Evolutionary conservation across 371 early-diverging fungal species (phyloP).

Genomic region (Choanephora cucurbitarum): DNA sequence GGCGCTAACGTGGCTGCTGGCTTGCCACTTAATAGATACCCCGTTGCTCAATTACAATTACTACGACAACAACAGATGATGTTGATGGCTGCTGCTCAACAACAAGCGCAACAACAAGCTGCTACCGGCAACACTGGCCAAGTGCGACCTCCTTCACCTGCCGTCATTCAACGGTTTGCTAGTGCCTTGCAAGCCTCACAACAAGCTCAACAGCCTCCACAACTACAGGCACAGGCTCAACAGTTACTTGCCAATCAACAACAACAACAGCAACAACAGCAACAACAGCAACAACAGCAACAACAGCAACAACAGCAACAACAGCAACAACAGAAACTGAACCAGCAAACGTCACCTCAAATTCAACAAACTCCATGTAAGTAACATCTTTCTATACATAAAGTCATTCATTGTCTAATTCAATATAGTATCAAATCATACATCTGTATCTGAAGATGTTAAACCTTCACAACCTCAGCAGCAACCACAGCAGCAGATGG

Average conservation of each 20-base stretch:
- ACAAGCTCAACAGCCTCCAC: slow-evolving; percentile 6
- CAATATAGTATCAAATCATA: too few relatives aligned
- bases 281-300: slow-evolving; percentile 20
- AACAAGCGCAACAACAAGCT: slow-evolving; percentile 23
- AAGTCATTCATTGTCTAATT: too few relatives aligned
- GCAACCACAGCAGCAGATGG: slow-evolving; percentile 20
- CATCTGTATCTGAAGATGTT: too few relatives aligned
- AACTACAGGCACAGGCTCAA: slow-evolving; percentile 4
- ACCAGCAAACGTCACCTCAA: neutral
- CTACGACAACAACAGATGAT: slow-evolving; percentile 52
- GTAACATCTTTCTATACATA: too few relatives aligned
- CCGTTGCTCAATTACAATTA: slow-evolving; percentile 53
- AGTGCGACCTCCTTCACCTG: slow-evolving; percentile 25
- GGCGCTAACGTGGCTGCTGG: slow-evolving; percentile 23
- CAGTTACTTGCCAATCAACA: slow-evolving; percentile 11
- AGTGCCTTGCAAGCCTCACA: slow-evolving; percentile 17
- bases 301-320: too few relatives aligned
- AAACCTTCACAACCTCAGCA: slow-evolving; percentile 4
- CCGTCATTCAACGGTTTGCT: slow-evolving; percentile 32
- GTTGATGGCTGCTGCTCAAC: slow-evolving; percentile 37
- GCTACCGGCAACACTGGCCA: slow-evolving; percentile 24
- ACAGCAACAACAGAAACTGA: slow-evolving; percentile 9
- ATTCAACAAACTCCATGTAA: slow-evolving; percentile 4
- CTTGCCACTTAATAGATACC: slow-evolving; percentile 41
- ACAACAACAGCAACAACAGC: slow-evolving; percentile 13